Evolutionary conservation across 108 stramenopile genomes (phyloP), one percentile per base, ranked within the genome.

Genomic region (Cyclotella distinguenda): DNA sequence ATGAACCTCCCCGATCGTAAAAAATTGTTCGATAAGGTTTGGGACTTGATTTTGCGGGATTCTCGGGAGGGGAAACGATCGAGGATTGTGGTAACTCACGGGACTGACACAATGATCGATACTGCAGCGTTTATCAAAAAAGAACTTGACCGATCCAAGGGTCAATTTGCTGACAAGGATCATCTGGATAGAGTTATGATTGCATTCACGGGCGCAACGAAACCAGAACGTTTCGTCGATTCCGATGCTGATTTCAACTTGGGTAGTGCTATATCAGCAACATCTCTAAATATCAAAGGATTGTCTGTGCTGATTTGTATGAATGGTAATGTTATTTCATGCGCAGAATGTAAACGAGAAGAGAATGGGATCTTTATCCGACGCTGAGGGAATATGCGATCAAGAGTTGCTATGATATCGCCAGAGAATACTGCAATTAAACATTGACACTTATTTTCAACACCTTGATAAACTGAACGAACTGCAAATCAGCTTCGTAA

Each of bases 61-160:
- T 18, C 6, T 35, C 33, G 58, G 8, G 13, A 48, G 26, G 16
- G 32, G 6, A 48, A 34, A 4, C 27, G 68, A 32, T 22, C 10
- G 36, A 53, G 78, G 55, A 67, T 83, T 10, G 67, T 83, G 43
- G 55, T 83, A 6, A 83, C 82, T 15, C 82, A 83, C 71, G 82
- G 82, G 4, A 83, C 82, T 1, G 82, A 83, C 43, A 83, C 79
- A 3, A 78, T 83, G 82, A 68, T 73, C 13, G 79, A 80, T 19
- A 80, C 79, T 51, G 82, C 79, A 9, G 19, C 25, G 25, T 78
- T 28, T 27, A 27, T 83, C n/a, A 51, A 60, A 7, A 28, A 62
- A 32, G n/a, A 43, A 19, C 1, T 75, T 0, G 32, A n/a, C 10
- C 26, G 34, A 38, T 40, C 12, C 35, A n/a, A 6, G 1, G 19